phyloP scores from a whole-genome alignment of 208 protist species.

The Crithidia thermophila region DNA sequence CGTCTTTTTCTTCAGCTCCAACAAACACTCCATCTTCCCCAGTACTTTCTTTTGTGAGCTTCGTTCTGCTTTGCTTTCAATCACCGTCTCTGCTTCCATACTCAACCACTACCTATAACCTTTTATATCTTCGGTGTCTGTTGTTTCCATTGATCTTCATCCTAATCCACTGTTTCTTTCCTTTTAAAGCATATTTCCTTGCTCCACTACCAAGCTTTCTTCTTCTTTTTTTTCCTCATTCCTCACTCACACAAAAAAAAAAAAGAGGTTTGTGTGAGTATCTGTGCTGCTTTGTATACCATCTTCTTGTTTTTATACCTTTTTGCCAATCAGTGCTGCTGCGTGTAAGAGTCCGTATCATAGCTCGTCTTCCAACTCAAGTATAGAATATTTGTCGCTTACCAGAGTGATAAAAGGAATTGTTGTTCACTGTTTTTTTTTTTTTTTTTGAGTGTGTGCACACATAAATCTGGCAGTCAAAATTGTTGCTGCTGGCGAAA shows the following conservation, averaged over 20 bases:
- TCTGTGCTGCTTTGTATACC: no score
- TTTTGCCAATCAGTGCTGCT: no score
- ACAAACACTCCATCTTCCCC: no score
- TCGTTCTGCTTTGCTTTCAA: constrained; percentile 13
- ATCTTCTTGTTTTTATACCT: no score
- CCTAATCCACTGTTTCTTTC: constrained; percentile 5
- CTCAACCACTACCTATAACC: not conserved
- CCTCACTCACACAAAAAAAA: no score
- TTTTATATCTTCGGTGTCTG: not conserved
- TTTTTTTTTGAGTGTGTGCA: not conserved
- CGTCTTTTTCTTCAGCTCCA: no score
- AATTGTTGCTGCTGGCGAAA: no score
- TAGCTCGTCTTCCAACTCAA: not conserved
- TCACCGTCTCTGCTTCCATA: not conserved
- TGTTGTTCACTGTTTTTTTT: not conserved
- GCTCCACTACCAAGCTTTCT: constrained; percentile 3
- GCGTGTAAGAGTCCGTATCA: not conserved
- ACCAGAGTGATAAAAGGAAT: not conserved
- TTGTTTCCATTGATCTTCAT: constrained; percentile 6
- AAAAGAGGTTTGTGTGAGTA: no score
- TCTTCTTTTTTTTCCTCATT: constrained; percentile 5
- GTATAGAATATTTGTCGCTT: not conserved
- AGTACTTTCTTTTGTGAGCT: not conserved
- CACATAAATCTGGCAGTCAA: no score
- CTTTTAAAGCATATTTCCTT: not conserved